Conservation (phyloP, 345 rosid species). For the Camelina sativa region DNA sequence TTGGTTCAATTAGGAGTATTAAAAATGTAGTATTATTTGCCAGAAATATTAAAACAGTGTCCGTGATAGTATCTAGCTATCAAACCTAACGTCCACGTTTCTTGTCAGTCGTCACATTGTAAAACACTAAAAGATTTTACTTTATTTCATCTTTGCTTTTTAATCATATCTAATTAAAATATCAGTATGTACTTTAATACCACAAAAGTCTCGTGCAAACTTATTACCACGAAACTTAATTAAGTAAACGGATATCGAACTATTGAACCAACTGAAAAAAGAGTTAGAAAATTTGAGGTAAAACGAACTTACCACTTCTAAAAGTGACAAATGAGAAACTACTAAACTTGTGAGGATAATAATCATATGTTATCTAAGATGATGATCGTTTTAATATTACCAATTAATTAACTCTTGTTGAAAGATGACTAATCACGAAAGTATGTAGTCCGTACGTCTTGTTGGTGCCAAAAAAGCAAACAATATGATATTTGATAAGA, state of each 20-base stretch:
- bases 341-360: neutral
- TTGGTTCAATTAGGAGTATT: neutral
- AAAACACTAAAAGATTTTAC: slow-evolving; percentile 9
- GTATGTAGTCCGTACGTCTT: slow-evolving; percentile 1
- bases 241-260: neutral
- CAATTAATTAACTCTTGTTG: neutral
- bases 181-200: slow-evolving; percentile 2
- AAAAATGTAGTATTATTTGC: slow-evolving; percentile 17
- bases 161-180: neutral
- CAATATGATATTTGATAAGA: slow-evolving; percentile 6
- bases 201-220: slow-evolving; percentile 33
- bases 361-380: neutral
- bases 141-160: neutral
- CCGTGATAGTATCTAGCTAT: slow-evolving; percentile 29
- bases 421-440: neutral
- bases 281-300: neutral
- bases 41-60: slow-evolving; percentile 10
- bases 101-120: slow-evolving; percentile 32
- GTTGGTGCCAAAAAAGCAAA: neutral
- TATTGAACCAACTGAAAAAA: neutral
- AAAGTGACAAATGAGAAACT: neutral
- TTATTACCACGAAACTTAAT: neutral
- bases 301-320: neutral
- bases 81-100: slow-evolving; percentile 18
- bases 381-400: neutral